Evolutionary conservation across 2,329 filamentous ascomycete species (phyloP), one percentile per base, ranked within the genome.

Genomic region (Botryotinia convoluta): DNA sequence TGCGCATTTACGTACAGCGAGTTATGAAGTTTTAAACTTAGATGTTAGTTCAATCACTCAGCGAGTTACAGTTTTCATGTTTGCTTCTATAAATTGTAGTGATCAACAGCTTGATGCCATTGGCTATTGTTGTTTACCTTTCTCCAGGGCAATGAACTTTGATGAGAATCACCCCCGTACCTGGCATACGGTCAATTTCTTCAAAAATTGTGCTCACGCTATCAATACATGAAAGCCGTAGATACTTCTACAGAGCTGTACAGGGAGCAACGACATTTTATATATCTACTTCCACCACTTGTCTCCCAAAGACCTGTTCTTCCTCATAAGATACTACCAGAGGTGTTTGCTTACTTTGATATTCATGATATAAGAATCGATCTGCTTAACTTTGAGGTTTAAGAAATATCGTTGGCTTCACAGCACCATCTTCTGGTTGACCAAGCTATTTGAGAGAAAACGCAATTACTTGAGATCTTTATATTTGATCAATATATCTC

Each of bases 121-220:
- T 35, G 3, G 5, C 22, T 7, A 51, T 37, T 51, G 1, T 48
- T 0, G 16, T 51, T 20, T 18, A 1, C 7, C 4, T n/a, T 37
- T 2, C 12, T 26, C 22, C 8, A 8, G n/a, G 12, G 4, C 32
- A 18, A 37, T 37, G 22, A 35, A 1, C 2, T 51, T 20, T 18
- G 1, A 12, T 20, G n/a, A 9, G 14, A 44, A 29, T n/a, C 1
- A 32, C 6, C 6, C 4, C 6, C 4, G n/a, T 37, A 37, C 26
- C 26, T 37, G 35, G n/a, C 8, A 14, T 54, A 39, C 64, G 26
- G 16, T 39, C 12, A 54, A 4, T 2, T 6, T 29, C 10, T 22
- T 2, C 35, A 16, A 18, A 3, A 14, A 1, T 3, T 16, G 12
- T n/a, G 2, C 10, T 22, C 8, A 14, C 1, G 2, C 16, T 20